phyloP scores from a whole-genome alignment of 2,329 filamentous ascomycete genomes.

The Boeremia exigua region DNA sequence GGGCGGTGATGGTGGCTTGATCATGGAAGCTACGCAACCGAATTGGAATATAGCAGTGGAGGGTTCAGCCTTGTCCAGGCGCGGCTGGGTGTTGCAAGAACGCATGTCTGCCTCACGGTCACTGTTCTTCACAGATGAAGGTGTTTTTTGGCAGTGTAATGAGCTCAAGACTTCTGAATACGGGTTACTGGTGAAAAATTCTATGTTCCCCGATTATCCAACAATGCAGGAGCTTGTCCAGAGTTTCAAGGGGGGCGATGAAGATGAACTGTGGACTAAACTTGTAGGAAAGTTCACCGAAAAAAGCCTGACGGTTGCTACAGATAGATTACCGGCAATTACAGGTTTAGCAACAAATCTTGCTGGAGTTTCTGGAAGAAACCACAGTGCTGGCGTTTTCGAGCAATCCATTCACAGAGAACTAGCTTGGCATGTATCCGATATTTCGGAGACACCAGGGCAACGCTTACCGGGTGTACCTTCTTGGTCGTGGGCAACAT shows the following conservation, averaged over 20 bases:
- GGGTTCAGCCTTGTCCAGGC: neutral
- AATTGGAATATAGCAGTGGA: neutral
- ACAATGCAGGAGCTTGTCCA: neutral
- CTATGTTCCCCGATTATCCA: no score
- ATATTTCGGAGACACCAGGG: no score
- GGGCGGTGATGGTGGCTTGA: neutral
- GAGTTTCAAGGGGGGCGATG: no score
- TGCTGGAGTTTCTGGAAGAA: neutral
- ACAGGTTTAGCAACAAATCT: neutral
- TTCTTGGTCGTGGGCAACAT: neutral
- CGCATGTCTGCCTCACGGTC: neutral
- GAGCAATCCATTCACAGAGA: neutral
- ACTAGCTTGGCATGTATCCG: neutral
- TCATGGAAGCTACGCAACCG: neutral
- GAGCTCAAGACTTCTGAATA: neutral
- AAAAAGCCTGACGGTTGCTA: neutral
- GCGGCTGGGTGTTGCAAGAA: conserved; percentile 4
- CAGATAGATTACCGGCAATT: neutral
- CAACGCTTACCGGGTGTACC: neutral
- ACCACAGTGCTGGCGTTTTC: neutral
- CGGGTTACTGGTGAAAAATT: no score
- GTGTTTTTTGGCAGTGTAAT: neutral
- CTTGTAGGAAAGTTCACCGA: neutral
- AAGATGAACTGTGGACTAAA: no score
- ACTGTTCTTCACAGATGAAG: neutral